Evolutionary conservation across 1,284 basidiomycete genomes (phyloP), one percentile per base, ranked within the genome.

Genomic region (Chondrostereum purpureum): DNA sequence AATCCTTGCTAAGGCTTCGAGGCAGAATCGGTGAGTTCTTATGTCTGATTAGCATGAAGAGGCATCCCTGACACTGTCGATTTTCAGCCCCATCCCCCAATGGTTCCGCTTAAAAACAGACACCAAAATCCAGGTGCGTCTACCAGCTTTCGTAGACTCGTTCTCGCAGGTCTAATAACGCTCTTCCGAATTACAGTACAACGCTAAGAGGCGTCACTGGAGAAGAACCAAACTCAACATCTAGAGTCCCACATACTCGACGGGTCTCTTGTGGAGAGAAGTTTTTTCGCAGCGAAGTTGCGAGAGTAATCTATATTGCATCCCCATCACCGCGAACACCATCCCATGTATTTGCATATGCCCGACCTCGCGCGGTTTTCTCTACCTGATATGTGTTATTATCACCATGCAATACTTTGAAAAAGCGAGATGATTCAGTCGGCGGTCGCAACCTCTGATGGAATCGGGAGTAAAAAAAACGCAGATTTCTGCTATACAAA

Each of bases 61-160:
- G 18, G 36, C 34, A 36, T 41, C 36, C 10, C 5, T 21, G 22
- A 41, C 39, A 52, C 36, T 11, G 22, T 36, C 39, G 36, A 50
- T 52, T 41, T 52, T 21, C 48, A 91, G 89, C 64, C 93, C 93
- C 55, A 95, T 98, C 54, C 94, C 93, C 54, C 92, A 95, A 64
- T 98, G 93, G 94, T 97, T 94, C 83, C 91, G 93, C 59, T 77
- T 97, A 55, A 97, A 96, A 81, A 87, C 91, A 58, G 94, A 92
- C 69, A 89, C 82, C 54, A 94, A 92, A 73, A 94, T 94, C 62
- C 89, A 92, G 69, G 89, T 92, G 65, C 66, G 83, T 61, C 10
- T 5, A n/a, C n/a, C n/a, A n/a, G n/a, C n/a, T n/a, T n/a, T n/a
- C n/a, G n/a, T n/a, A n/a, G n/a, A n/a, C n/a, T n/a, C n/a, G n/a